phyloP scores from a whole-genome alignment of 2,329 filamentous ascomycete species.

The Alternaria sp. region DNA sequence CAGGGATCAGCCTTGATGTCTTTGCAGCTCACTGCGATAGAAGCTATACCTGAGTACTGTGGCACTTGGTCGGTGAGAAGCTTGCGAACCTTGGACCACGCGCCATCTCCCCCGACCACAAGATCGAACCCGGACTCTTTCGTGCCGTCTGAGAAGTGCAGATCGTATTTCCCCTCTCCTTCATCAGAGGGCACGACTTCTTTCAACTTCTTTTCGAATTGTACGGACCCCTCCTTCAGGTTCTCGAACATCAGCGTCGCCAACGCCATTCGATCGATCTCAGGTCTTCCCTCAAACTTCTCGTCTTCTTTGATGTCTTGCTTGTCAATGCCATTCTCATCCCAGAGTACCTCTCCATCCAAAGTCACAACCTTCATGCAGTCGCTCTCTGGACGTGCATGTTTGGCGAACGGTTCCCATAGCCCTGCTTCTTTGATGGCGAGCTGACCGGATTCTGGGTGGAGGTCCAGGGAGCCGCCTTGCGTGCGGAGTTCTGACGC shows the following conservation, averaged over 20 bases:
- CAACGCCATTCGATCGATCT: constrained; percentile 58
- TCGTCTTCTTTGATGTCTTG: constrained; percentile 47
- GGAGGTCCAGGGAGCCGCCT: constrained; percentile 58
- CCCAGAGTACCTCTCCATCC: constrained; percentile 37
- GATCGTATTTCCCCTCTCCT: constrained; percentile 19
- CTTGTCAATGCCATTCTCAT: constrained; percentile 39
- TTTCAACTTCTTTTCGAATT: constrained; percentile 42
- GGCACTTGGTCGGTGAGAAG: constrained; percentile 48
- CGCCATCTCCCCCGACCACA: constrained; percentile 58
- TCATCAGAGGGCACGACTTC: constrained; percentile 34
- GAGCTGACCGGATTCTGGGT: constrained; percentile 58
- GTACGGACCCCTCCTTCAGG: constrained; percentile 50
- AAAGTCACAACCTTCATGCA: constrained; percentile 56
- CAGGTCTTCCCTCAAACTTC: constrained; percentile 39
- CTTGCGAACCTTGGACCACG: constrained; percentile 50
- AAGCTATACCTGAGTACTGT: constrained; percentile 55
- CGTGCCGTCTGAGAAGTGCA: constrained; percentile 41
- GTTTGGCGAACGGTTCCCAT: constrained; percentile 57
- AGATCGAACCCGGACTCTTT: constrained; percentile 50
- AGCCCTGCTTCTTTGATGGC: constrained; percentile 60
- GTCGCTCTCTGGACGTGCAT: constrained; percentile 61
- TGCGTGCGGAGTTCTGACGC: constrained; percentile 42
- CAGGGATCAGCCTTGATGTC: constrained; percentile 52
- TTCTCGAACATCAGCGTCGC: constrained; percentile 52
- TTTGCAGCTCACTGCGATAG: constrained; percentile 54